These are phyloP conservation scores for Trichophyton rubrum DNA, from an alignment of 2,329 filamentous ascomycete genomes.

Conservation along the genomic window DNA sequence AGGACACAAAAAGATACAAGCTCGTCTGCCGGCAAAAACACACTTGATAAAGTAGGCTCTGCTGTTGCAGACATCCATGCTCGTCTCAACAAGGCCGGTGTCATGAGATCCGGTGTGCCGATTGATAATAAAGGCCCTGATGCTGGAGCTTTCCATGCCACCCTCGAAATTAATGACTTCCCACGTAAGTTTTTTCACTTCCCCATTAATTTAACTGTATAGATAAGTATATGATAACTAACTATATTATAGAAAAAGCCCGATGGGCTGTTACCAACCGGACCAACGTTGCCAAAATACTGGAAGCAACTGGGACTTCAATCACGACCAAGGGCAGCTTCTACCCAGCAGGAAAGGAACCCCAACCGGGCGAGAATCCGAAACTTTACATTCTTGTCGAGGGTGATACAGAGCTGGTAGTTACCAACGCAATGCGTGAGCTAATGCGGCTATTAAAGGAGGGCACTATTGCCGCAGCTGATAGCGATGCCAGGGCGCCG, in stretches of 20 bases:
- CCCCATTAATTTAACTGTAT: neutral
- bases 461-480: slow-evolving; percentile 76
- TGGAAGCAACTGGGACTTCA: slow-evolving; percentile 85
- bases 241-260: slow-evolving; percentile 55
- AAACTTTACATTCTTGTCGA: slow-evolving; percentile 97
- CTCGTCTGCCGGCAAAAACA: slow-evolving; percentile 41
- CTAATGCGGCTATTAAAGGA: slow-evolving; percentile 79
- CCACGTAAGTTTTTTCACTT: slow-evolving; percentile 45
- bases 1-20: slow-evolving; percentile 49
- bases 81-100: slow-evolving; percentile 76
- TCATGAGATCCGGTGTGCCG: slow-evolving; percentile 80
- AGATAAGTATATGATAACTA: slow-evolving; percentile 7
- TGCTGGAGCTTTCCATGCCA: slow-evolving; percentile 91
- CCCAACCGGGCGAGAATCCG: slow-evolving; percentile 60
- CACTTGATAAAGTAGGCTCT: slow-evolving; percentile 76
- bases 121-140: slow-evolving; percentile 98
- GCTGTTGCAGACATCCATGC: slow-evolving; percentile 85
- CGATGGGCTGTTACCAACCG: slow-evolving; percentile 97
- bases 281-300: slow-evolving; percentile 95
- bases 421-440: slow-evolving; percentile 81
- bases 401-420: slow-evolving; percentile 86
- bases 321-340: slow-evolving; percentile 96
- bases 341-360: slow-evolving; percentile 71
- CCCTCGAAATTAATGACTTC: slow-evolving; percentile 97
- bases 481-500: slow-evolving; percentile 69